phyloP scores from a whole-genome alignment of 495 filamentous ascomycete species.

The Tuber borchii region DNA sequence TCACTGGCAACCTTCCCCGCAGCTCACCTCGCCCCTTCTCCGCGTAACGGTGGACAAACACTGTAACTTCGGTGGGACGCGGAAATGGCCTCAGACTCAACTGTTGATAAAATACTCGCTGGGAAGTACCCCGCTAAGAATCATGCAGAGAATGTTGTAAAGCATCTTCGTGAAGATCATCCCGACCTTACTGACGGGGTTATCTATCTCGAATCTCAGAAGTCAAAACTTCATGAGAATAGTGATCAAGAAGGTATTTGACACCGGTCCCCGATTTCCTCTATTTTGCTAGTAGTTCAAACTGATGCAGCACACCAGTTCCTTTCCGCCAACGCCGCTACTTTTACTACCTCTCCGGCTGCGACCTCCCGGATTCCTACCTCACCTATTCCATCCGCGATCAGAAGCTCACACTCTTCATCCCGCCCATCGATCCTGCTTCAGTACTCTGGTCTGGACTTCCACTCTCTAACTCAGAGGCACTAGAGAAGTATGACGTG shows the following conservation, averaged over 20 bases:
- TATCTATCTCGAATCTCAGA: slow-evolving; percentile 82
- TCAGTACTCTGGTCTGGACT: slow-evolving; percentile 95
- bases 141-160: slow-evolving; percentile 74
- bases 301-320: slow-evolving; percentile 7
- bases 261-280: neutral
- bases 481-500: slow-evolving; percentile 69
- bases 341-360: slow-evolving; percentile 95
- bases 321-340: slow-evolving; percentile 68
- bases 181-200: slow-evolving; percentile 54
- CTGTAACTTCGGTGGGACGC: slow-evolving; percentile 1
- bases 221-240: slow-evolving; percentile 71
- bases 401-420: slow-evolving; percentile 75
- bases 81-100: slow-evolving; percentile 21
- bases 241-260: slow-evolving; percentile 62
- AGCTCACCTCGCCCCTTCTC: neutral
- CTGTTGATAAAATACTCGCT: slow-evolving; percentile 47
- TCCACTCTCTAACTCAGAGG: slow-evolving; percentile 68
- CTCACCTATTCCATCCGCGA: slow-evolving; percentile 70
- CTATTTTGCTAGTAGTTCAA: neutral
- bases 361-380: slow-evolving; percentile 70
- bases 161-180: slow-evolving; percentile 59
- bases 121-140: slow-evolving; percentile 94
- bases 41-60: neutral
- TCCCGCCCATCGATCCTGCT: slow-evolving; percentile 80
- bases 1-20: neutral